Evolutionary conservation across 768 basidiomycete species (phyloP), one percentile per base, ranked within the genome.

Genomic region (Mycena sanguinolenta): DNA sequence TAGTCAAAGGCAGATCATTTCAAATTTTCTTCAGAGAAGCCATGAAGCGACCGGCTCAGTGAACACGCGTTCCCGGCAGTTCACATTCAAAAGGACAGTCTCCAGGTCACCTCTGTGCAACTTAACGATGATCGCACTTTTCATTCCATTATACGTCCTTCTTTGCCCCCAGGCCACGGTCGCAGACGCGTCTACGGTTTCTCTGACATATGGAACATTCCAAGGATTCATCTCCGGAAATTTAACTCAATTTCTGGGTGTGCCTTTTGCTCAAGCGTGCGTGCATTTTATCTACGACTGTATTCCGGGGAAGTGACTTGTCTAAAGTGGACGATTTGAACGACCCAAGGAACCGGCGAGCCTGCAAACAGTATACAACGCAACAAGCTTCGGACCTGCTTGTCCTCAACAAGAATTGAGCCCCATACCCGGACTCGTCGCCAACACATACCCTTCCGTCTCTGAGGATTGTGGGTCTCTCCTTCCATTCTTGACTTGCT

Each of bases 181-280:
- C 4, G 46, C 46, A 23, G 46, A n/a, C 46, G n/a, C 46, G 7
- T 36, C 62, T 7, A 38, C 25, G 14, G 46, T 65, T 12, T 58
- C 64, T 4, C 46, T 65, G 6, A 13, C 55, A 21, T 65, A 65
- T 49, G 46, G 46, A 23, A 49, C 46, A 7, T 49, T 49, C 23
- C 46, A 12, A 23, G 46, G 46, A 23, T 34, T 58, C 32, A 27
- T 23, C 34, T 5, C 32, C 14, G 55, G 57, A 3, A 65, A 58
- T 23, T 30, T 65, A 14, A 65, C 64, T 3, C 36, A 58, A 34
- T 65, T 65, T 16, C 57, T 65, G 28, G 55, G 64, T 27, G 42
- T 65, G 3, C 64, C 64, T 4, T 65, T 65, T n/a, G 64, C 44
- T 9, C 64, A 52, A 16, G 44, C 57, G 64, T 65, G n/a, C 3